Percentiles rank a stretch among this genome's conserved stretches.
Conservation (phyloP, 345 rosid genomes). For the Barbarea vulgaris region DNA sequence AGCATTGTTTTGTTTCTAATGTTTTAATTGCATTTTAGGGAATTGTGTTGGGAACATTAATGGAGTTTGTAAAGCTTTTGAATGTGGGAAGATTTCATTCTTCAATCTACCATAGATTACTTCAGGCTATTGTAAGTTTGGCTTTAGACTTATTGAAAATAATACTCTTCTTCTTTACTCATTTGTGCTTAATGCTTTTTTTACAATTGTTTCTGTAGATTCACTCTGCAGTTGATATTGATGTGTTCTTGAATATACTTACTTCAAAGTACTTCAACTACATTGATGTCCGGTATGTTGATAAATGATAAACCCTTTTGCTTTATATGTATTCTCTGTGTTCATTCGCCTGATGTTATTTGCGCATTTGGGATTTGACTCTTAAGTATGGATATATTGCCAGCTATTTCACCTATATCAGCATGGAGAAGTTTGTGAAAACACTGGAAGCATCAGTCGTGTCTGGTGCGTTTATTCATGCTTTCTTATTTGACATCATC, state of each 20-base stretch:
- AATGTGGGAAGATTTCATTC: slow-evolving; percentile 73
- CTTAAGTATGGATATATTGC: not conserved
- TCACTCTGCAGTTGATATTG: slow-evolving; percentile 47
- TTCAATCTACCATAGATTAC: slow-evolving; percentile 66
- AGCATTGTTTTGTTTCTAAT: slow-evolving; percentile 15
- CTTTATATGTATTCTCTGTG: not conserved
- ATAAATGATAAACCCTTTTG: slow-evolving; percentile 17
- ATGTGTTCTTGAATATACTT: slow-evolving; percentile 54
- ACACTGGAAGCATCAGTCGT: slow-evolving; percentile 47
- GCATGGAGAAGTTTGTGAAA: slow-evolving; percentile 67
- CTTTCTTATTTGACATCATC: not conserved
- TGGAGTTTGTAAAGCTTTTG: slow-evolving; percentile 79
- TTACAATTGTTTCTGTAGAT: slow-evolving; percentile 49
- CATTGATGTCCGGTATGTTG: slow-evolving; percentile 72
- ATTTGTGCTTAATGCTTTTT: not conserved
- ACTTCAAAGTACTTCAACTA: slow-evolving; percentile 72
- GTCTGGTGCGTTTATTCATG: slow-evolving; percentile 44
- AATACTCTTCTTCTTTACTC: not conserved
- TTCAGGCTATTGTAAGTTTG: slow-evolving; percentile 64
- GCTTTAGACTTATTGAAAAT: not conserved
- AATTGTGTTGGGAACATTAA: slow-evolving; percentile 70
- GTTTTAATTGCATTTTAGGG: slow-evolving; percentile 49
- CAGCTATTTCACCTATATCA: slow-evolving; percentile 83
- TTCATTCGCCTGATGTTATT: not conserved
- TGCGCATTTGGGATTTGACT: slow-evolving; percentile 20